A percentile compares a stretch with the other conserved stretches of the same genome.
Evolutionary conservation across 768 basidiomycete species (phyloP).

Genomic region (Suillus americanus): DNA sequence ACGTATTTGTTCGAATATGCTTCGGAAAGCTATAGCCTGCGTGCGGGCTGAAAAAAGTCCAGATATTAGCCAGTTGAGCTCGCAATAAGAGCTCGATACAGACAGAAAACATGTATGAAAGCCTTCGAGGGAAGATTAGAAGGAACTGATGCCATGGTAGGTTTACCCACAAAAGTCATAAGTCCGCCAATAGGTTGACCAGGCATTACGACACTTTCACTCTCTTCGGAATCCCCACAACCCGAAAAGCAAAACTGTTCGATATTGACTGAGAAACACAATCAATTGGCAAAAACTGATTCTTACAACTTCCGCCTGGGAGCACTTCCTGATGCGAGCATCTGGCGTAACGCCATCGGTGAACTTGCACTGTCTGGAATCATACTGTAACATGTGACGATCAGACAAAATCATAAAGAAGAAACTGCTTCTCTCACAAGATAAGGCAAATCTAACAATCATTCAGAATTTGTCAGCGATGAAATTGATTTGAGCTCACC

Average conservation of each 20-base stretch:
- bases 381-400: background rate
- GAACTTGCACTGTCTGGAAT: background rate
- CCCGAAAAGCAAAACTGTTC: slow-evolving; percentile 1
- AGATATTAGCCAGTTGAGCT: background rate
- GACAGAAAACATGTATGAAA: slow-evolving; percentile 4
- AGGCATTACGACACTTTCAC: background rate
- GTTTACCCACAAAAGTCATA: slow-evolving; percentile 1
- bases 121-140: background rate
- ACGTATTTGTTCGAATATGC: background rate
- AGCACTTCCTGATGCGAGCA: background rate
- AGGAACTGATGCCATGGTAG: background rate
- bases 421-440: background rate
- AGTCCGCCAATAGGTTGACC: background rate
- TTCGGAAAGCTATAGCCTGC: background rate
- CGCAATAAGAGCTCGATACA: background rate
- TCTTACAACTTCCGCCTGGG: background rate
- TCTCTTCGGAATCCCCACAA: slow-evolving; percentile 2
- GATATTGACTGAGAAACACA: background rate
- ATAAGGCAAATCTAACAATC: slow-evolving; percentile 1
- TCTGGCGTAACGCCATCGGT: background rate
- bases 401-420: background rate
- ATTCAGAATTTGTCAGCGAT: background rate
- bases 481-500: background rate
- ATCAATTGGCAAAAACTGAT: background rate
- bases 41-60: background rate